Percentiles rank a stretch among this genome's conserved stretches.
These are phyloP conservation scores for Aspergillus sp. DNA, from an alignment of 2,329 filamentous ascomycete genomes.

Conservation along the genomic window DNA sequence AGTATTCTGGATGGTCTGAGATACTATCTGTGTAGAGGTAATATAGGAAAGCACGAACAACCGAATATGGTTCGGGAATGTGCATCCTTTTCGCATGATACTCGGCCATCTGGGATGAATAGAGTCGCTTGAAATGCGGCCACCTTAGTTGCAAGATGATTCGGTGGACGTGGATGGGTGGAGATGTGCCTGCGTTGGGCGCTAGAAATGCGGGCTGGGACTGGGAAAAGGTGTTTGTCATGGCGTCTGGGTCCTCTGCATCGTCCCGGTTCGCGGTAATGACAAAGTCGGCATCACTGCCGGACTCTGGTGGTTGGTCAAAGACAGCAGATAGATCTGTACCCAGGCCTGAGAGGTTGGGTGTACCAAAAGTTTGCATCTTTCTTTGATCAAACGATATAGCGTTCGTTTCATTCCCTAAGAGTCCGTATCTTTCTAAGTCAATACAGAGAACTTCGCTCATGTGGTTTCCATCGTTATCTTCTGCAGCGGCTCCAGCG, in stretches of 20 bases:
- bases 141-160: slow-evolving; percentile 90
- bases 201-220: slow-evolving; percentile 27
- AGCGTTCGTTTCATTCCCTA: slow-evolving; percentile 65
- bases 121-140: slow-evolving; percentile 91
- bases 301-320: slow-evolving; percentile 72
- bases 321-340: slow-evolving; percentile 80
- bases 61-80: slow-evolving; percentile 89
- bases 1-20: slow-evolving; percentile 49
- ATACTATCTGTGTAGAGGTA: slow-evolving; percentile 97
- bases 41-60: slow-evolving; percentile 89
- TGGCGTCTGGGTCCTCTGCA: slow-evolving; percentile 45
- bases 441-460: slow-evolving; percentile 94
- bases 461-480: slow-evolving; percentile 78
- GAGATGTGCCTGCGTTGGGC: slow-evolving; percentile 50
- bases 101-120: slow-evolving; percentile 90
- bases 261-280: slow-evolving; percentile 81
- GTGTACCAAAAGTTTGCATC: slow-evolving; percentile 42
- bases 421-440: slow-evolving; percentile 78
- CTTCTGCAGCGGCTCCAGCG: slow-evolving; percentile 55
- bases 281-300: slow-evolving; percentile 81
- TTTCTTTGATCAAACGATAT: slow-evolving; percentile 44
- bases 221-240: slow-evolving; percentile 31
- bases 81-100: slow-evolving; percentile 97
- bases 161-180: slow-evolving; percentile 87
- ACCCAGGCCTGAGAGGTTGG: slow-evolving; percentile 59